These are phyloP conservation scores for Fusarium algeriense DNA, from an alignment of 2,329 filamentous ascomycete genomes.

Conservation along the genomic window DNA sequence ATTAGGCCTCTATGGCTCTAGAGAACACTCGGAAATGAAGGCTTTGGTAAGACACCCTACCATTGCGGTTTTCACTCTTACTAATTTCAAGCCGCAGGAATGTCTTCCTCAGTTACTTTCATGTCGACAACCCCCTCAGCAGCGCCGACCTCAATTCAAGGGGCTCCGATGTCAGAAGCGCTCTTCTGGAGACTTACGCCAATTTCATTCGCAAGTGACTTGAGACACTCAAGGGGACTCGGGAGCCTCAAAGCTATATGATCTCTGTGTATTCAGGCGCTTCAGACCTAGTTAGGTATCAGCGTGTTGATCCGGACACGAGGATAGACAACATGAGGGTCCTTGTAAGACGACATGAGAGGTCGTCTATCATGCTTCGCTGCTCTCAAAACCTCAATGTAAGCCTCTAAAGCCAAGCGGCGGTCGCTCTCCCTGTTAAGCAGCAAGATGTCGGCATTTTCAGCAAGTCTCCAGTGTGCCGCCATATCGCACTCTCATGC, in stretches of 20 bases:
- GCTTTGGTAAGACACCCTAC: accelerated
- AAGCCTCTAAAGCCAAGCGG: neutral
- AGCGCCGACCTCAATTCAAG: neutral
- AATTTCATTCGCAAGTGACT: accelerated
- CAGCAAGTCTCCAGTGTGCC: accelerated
- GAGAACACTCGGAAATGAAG: accelerated
- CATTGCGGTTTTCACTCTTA: accelerated
- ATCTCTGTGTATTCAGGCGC: accelerated
- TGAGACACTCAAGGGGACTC: accelerated
- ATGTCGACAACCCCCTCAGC: accelerated
- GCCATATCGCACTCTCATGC: accelerated
- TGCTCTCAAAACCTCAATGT: neutral
- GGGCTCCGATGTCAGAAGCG: neutral
- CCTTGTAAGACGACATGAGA: no score
- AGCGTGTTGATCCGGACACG: no score
- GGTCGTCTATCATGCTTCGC: accelerated
- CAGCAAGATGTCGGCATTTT: no score
- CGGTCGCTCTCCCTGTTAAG: accelerated
- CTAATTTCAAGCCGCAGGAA: accelerated
- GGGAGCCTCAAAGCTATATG: accelerated
- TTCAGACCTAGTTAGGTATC: accelerated
- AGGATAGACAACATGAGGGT: no score
- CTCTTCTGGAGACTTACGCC: neutral
- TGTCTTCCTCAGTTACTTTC: accelerated
- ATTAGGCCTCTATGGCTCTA: accelerated